Percentiles rank a stretch among this genome's conserved stretches.
phyloP scores from a whole-genome alignment of 108 stramenopile species.

The Pseudonitzschia pungens region DNA sequence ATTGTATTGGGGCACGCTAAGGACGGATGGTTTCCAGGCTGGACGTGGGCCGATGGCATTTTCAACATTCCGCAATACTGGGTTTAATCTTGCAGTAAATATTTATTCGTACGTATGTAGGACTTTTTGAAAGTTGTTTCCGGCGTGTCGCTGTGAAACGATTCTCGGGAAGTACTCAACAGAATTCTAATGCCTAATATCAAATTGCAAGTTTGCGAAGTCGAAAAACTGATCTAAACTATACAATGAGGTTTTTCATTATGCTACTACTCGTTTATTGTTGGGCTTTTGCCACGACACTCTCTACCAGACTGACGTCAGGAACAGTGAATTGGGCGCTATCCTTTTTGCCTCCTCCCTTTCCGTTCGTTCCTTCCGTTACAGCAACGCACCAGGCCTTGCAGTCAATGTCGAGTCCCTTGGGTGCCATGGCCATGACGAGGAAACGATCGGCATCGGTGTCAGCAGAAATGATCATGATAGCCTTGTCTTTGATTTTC shows the following conservation, averaged over 20 bases:
- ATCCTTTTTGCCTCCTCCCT: constrained; percentile 90
- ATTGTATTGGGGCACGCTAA: constrained; percentile 31
- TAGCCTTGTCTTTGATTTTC: constrained; percentile 79
- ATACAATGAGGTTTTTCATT: not conserved
- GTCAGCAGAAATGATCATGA: constrained; percentile 82
- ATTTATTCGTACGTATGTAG: too few species aligned
- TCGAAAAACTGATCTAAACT: not conserved
- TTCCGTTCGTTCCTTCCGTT: constrained; percentile 76
- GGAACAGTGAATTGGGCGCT: constrained; percentile 72
- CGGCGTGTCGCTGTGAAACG: too few species aligned
- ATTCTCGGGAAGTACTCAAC: too few species aligned
- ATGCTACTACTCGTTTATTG: constrained; percentile 14
- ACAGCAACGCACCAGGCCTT: constrained; percentile 80
- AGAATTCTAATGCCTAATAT: too few species aligned
- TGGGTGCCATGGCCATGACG: constrained; percentile 76
- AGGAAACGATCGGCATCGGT: constrained; percentile 63
- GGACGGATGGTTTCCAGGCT: constrained; percentile 45
- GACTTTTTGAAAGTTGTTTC: too few species aligned
- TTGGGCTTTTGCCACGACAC: constrained; percentile 68
- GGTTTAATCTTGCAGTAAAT: not conserved
- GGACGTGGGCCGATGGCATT: constrained; percentile 23
- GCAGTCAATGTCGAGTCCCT: constrained; percentile 79
- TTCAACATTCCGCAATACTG: constrained; percentile 13
- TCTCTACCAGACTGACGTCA: constrained; percentile 54
- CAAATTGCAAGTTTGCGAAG: not conserved